These are phyloP conservation scores for Patellaria atrata DNA, from an alignment of 495 filamentous ascomycete species.

Conservation along the genomic window DNA sequence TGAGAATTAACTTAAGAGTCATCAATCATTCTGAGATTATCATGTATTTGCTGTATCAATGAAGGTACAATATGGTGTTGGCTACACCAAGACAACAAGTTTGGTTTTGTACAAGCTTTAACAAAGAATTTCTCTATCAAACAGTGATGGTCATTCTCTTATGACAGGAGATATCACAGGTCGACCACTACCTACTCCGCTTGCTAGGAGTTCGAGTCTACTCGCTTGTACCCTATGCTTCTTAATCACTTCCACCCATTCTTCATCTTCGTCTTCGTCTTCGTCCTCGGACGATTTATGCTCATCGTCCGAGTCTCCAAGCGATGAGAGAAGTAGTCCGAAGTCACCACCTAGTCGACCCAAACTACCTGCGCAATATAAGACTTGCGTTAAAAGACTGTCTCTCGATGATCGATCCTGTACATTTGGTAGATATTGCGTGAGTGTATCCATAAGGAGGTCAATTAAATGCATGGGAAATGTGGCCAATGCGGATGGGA, in stretches of 20 bases:
- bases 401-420: conserved; percentile 65
- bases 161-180: too few relatives aligned
- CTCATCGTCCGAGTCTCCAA: conserved; percentile 39
- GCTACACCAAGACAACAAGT: too few relatives aligned
- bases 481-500: conserved; percentile 65
- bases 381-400: conserved; percentile 80
- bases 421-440: conserved; percentile 69
- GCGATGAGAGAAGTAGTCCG: conserved; percentile 63
- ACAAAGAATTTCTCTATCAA: too few relatives aligned
- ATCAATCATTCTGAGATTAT: too few relatives aligned
- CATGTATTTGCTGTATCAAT: too few relatives aligned
- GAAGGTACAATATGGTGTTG: too few relatives aligned
- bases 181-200: conserved; percentile 29
- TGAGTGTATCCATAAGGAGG: conserved; percentile 64
- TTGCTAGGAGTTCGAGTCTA: conserved; percentile 66
- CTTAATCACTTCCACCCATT: conserved; percentile 87
- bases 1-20: too few relatives aligned
- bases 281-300: conserved; percentile 14
- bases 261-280: conserved; percentile 30
- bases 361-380: conserved; percentile 90
- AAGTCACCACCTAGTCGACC: conserved; percentile 89
- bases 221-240: conserved; percentile 81
- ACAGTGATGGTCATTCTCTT: conserved; percentile 2
- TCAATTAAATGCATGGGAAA: conserved; percentile 79
- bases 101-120: too few relatives aligned